A percentile compares a stretch with the other conserved stretches of the same genome.
Conservation (phyloP, 805 yeast genomes). For the Ogataea methanolica region DNA sequence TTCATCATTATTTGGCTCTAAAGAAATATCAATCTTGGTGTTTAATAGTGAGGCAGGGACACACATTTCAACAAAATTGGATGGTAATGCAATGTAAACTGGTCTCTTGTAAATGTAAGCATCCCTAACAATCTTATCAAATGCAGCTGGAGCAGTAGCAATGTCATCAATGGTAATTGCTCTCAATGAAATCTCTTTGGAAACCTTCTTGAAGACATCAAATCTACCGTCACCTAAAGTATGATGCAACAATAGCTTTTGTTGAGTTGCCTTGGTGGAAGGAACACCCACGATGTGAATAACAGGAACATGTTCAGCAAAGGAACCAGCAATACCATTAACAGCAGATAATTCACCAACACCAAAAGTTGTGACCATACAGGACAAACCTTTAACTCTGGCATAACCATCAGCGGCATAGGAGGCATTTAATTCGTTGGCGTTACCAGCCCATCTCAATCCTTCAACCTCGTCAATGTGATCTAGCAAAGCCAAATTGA, state of each 20-base stretch:
- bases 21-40: constrained; percentile 56
- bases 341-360: constrained; percentile 77
- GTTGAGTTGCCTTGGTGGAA: constrained; percentile 63
- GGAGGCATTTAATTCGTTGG: constrained; percentile 79
- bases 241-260: constrained; percentile 67
- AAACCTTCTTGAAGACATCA: constrained; percentile 70
- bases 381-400: constrained; percentile 66
- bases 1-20: constrained; percentile 50
- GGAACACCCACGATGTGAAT: constrained; percentile 80
- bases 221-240: constrained; percentile 78
- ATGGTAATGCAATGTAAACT: constrained; percentile 71
- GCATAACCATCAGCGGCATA: constrained; percentile 84
- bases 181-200: constrained; percentile 60
- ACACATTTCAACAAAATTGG: constrained; percentile 61
- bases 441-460: constrained; percentile 79
- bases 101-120: constrained; percentile 71
- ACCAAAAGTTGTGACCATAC: constrained; percentile 74
- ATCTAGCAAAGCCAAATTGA: constrained; percentile 61
- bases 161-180: constrained; percentile 59
- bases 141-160: constrained; percentile 57
- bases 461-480: constrained; percentile 65
- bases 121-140: constrained; percentile 65
- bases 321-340: constrained; percentile 79
- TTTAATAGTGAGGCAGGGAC: constrained; percentile 52
- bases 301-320: constrained; percentile 79